Base-by-base conservation (phyloP, 257 asterid genomes). In the Galeopsis tetrahit region DNA sequence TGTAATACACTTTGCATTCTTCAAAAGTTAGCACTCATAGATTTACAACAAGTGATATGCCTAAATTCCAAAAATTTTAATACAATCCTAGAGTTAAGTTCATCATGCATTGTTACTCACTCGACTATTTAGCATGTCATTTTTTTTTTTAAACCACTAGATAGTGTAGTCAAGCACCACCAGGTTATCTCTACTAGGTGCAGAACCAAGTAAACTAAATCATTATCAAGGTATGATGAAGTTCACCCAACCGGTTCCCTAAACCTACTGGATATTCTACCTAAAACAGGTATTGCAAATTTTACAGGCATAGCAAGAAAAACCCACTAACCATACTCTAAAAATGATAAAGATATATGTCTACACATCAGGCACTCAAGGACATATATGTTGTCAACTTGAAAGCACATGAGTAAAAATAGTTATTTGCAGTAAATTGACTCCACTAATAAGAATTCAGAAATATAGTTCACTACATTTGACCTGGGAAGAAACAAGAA, bases 401-500 rank as follows among this genome's bases (percentile, higher is more conserved):
- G 53, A 5, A 51, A 68, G 56, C 42, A 7, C 33, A 69, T 6
- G 1, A 21, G 43, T 2, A 11, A 40, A 3, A 40, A 69, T 11
- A 10, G 14, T 11, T 17, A 55, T 14, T 40, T 53, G 39, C 48
- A 55, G 57, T 11, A 63, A 71, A 63, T 56, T 11, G 74, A 58
- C 49, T 31, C 42, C 17, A 32, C 14, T 0, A 63, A 9, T 62
- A 53, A 59, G 34, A 2, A 15, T 43, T 32, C 6, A 59, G 49
- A 42, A 59, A 13, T 13, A 59, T 3, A 31, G 8, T 36, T 4
- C 71, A 52, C 52, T 4, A 35, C 73, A 52, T 68, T 48, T 53
- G 58, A 53, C 15, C 39, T 34, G n/a, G 14, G 43, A 51, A 52
- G 32, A 51, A 58, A 4, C 14, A 38, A 38, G 14, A 34, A 2